phyloP scores from a whole-genome alignment of 2,329 filamentous ascomycete genomes.

The Monilinia fructicola region DNA sequence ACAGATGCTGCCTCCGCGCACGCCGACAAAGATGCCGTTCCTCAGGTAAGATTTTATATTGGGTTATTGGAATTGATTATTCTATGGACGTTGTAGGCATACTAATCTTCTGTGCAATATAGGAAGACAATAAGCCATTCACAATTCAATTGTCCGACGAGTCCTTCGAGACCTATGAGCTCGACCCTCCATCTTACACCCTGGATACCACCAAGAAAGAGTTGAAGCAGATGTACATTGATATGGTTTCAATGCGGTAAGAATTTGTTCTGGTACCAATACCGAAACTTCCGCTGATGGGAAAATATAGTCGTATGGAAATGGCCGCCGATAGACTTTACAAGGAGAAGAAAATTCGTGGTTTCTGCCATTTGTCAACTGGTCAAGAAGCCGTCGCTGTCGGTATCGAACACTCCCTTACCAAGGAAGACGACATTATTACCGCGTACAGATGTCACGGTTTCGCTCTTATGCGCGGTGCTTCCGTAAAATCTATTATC shows the following conservation, averaged over 20 bases:
- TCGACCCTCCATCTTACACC: conserved; percentile 93
- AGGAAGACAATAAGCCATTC: conserved; percentile 95
- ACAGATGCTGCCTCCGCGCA: conserved; percentile 93
- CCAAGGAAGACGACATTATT: conserved; percentile 88
- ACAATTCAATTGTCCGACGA: conserved; percentile 91
- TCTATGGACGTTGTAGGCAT: neutral
- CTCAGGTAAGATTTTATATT: conserved; percentile 52
- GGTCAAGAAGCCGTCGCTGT: conserved; percentile 97
- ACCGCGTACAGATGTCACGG: conserved; percentile 99
- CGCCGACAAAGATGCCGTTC: conserved; percentile 74
- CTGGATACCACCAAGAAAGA: conserved; percentile 95
- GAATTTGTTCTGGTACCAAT: conserved; percentile 37
- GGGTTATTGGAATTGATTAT: conserved; percentile 14
- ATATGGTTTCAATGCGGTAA: conserved; percentile 94
- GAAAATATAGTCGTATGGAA: conserved; percentile 81
- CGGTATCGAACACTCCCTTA: conserved; percentile 95
- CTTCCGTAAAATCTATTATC: conserved; percentile 85
- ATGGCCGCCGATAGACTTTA: conserved; percentile 98
- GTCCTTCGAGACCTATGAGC: conserved; percentile 99
- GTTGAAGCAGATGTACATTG: conserved; percentile 97
- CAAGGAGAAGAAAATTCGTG: conserved; percentile 99
- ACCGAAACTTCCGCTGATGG: conserved; percentile 24
- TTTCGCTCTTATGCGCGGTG: conserved; percentile 95
- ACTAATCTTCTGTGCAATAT: conserved; percentile 25
- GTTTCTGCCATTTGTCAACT: conserved; percentile 98